phyloP scores from a whole-genome alignment of 768 basidiomycete genomes.

The Suillus subalutaceus region DNA sequence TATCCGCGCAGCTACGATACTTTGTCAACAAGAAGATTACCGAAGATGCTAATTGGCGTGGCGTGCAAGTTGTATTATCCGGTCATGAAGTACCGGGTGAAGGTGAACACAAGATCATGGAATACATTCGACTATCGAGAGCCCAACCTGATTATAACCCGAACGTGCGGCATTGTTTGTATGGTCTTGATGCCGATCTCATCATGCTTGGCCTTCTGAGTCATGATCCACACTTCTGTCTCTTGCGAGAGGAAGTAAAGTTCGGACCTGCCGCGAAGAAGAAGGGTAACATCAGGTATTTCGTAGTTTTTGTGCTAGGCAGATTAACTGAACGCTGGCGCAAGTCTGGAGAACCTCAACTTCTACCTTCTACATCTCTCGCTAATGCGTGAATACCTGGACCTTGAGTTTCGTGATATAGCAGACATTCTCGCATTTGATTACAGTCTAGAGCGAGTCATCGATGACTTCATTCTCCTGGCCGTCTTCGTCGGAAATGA shows the following conservation, averaged over 20 bases:
- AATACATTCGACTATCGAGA: constrained; percentile 92
- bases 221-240: constrained; percentile 98
- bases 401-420: constrained; percentile 88
- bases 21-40: constrained; percentile 98
- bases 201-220: constrained; percentile 97
- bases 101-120: constrained; percentile 99
- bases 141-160: constrained; percentile 97
- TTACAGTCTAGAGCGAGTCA: constrained; percentile 91
- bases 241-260: constrained; percentile 96
- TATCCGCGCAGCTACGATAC: constrained; percentile 93
- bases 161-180: constrained; percentile 95
- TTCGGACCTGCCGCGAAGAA: constrained; percentile 83
- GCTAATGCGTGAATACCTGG: constrained; percentile 94
- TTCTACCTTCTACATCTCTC: constrained; percentile 96
- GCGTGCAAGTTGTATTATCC: constrained; percentile 89
- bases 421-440: constrained; percentile 68
- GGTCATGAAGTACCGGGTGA: constrained; percentile 99
- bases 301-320: background rate
- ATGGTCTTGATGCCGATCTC: constrained; percentile 97
- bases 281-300: constrained; percentile 64
- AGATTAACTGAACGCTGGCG: constrained; percentile 14
- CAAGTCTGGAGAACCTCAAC: constrained; percentile 73
- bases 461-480: constrained; percentile 97
- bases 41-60: constrained; percentile 95
- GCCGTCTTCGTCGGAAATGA: constrained; percentile 98